These are phyloP conservation scores for Hexamita inflata DNA, from an alignment of 208 protist genomes.

Conservation along the genomic window DNA sequence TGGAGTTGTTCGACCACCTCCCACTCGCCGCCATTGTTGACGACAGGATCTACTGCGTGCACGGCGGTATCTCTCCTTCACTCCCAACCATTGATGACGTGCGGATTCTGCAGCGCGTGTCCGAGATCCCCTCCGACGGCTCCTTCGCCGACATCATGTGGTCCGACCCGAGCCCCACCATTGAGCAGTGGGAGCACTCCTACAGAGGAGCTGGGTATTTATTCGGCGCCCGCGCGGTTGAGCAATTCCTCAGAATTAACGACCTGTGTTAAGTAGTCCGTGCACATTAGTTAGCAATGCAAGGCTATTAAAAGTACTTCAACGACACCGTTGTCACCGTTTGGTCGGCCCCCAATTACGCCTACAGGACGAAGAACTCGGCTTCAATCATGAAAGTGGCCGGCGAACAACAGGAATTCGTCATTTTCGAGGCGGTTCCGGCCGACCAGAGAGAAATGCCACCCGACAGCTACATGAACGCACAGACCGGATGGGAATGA, in stretches of 20 bases:
- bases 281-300: conserved; percentile 62
- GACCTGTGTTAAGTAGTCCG: conserved; percentile 44
- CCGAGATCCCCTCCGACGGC: conserved; percentile 26
- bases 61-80: conserved; percentile 73
- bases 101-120: neutral
- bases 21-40: conserved; percentile 87
- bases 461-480: conserved; percentile 23
- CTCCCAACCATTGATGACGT: conserved; percentile 77
- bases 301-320: conserved; percentile 62
- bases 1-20: conserved; percentile 89
- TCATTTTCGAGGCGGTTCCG: conserved; percentile 28
- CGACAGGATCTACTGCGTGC: conserved; percentile 81
- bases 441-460: conserved; percentile 20
- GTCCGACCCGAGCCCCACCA: conserved; percentile 20
- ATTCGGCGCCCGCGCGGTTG: conserved; percentile 21
- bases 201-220: conserved; percentile 33
- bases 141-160: conserved; percentile 30
- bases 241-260: conserved; percentile 58
- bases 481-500: neutral
- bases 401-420: conserved; percentile 8
- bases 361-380: conserved; percentile 48
- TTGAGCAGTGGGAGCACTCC: conserved; percentile 25
- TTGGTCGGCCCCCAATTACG: conserved; percentile 66
- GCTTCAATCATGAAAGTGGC: conserved; percentile 31
- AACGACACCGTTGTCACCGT: conserved; percentile 58